Percentiles rank a stretch among this genome's conserved stretches.
phyloP scores from a whole-genome alignment of 306 rosid species.

The Citrullus amarus region DNA sequence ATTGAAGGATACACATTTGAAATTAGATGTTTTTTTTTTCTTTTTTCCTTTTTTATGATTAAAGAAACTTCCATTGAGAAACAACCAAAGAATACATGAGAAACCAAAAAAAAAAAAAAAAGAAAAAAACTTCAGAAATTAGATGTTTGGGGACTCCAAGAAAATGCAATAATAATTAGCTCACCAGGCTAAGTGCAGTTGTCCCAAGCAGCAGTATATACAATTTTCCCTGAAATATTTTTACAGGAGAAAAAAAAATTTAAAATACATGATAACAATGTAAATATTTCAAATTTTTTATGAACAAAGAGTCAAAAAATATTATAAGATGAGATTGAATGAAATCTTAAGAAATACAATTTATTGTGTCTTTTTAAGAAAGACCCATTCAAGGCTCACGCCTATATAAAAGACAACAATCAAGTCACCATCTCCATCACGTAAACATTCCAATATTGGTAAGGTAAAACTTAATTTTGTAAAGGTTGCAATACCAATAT shows the following conservation, averaged over 20 bases:
- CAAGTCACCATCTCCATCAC: background rate
- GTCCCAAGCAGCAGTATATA: conserved; percentile 86
- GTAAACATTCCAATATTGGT: background rate
- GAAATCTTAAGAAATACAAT: background rate
- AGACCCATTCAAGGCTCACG: background rate
- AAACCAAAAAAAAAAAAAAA: too few relatives aligned
- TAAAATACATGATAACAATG: too few relatives aligned
- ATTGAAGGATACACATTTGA: background rate
- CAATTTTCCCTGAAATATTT: conserved; percentile 65
- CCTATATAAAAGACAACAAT: background rate
- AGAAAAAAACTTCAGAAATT: background rate
- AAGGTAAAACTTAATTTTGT: background rate
- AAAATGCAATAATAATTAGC: background rate
- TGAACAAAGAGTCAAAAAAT: background rate
- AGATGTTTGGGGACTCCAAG: conserved; percentile 2
- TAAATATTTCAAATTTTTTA: background rate
- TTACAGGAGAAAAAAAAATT: conserved; percentile 3
- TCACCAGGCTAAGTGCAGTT: conserved; percentile 93
- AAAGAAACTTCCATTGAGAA: too few relatives aligned
- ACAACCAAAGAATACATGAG: too few relatives aligned
- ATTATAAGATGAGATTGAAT: background rate
- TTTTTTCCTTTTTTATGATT: too few relatives aligned
- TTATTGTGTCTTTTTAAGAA: background rate
- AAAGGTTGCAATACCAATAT: background rate
- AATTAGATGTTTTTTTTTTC: background rate